Conservation (phyloP, 2,329 filamentous ascomycete species). For the Fusarium austroafricanum region DNA sequence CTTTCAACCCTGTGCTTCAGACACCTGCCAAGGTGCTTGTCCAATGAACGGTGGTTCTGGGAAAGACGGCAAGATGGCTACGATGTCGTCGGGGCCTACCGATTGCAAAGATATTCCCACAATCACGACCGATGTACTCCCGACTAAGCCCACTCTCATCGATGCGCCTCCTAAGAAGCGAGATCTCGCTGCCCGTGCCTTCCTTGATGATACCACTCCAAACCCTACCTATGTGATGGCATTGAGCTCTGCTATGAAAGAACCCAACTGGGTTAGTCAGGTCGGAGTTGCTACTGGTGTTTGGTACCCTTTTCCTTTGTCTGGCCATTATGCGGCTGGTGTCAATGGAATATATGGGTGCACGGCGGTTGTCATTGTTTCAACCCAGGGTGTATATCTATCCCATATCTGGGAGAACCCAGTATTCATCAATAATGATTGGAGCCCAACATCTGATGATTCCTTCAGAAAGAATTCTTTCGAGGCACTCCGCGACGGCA, state of each 20-base stretch:
- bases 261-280: constrained; percentile 28
- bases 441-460: neutral
- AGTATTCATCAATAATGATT: constrained; percentile 18
- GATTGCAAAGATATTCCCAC: constrained; percentile 21
- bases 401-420: constrained; percentile 43
- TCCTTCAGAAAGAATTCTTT: constrained; percentile 15
- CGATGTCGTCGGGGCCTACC: neutral
- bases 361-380: constrained; percentile 34
- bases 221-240: constrained; percentile 23
- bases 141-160: constrained; percentile 11
- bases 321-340: constrained; percentile 16
- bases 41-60: no score
- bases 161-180: neutral
- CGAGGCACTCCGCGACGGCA: constrained; percentile 28
- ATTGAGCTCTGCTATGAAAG: neutral
- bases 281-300: constrained; percentile 16
- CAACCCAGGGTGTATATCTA: constrained; percentile 32
- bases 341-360: constrained; percentile 42
- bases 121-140: constrained; percentile 21
- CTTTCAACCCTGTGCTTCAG: constrained; percentile 18
- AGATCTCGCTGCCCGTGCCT: neutral
- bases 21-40: constrained; percentile 14
- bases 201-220: constrained; percentile 17
- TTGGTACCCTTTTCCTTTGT: constrained; percentile 8
- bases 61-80: constrained; percentile 18